phyloP scores from a whole-genome alignment of 1,284 basidiomycete genomes.

The Albatrellus sp. region DNA sequence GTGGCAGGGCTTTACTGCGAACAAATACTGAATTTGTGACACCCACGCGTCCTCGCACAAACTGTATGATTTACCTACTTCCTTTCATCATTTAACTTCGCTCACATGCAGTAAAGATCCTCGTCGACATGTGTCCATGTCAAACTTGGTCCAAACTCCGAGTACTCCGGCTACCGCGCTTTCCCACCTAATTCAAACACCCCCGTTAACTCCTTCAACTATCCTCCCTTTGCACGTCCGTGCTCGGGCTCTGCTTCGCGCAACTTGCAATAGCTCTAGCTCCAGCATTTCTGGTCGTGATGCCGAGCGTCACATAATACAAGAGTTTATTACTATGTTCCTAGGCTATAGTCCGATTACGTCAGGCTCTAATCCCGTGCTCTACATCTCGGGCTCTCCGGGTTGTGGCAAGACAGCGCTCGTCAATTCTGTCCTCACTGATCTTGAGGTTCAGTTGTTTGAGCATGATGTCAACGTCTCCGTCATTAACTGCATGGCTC shows the following conservation, averaged over 20 bases:
- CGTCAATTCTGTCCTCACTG: slow-evolving; percentile 47
- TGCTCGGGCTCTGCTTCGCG: slow-evolving; percentile 53
- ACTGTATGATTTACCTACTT: slow-evolving; percentile 13
- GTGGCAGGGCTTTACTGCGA: slow-evolving; percentile 26
- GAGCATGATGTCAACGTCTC: slow-evolving; percentile 34
- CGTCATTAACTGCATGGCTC: slow-evolving; percentile 67
- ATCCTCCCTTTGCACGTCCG: slow-evolving; percentile 46
- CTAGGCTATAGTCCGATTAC: slow-evolving; percentile 20
- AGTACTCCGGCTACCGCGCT: slow-evolving; percentile 29
- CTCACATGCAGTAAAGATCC: slow-evolving; percentile 16
- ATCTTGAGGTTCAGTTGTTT: slow-evolving; percentile 20
- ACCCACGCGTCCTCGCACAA: slow-evolving; percentile 22
- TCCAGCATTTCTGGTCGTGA: slow-evolving; percentile 53
- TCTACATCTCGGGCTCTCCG: slow-evolving; percentile 72
- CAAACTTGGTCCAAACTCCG: slow-evolving; percentile 20
- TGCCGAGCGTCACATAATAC: slow-evolving; percentile 41
- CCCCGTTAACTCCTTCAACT: slow-evolving; percentile 46
- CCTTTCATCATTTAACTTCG: slow-evolving; percentile 5
- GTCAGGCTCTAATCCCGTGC: slow-evolving; percentile 22
- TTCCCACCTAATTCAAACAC: slow-evolving; percentile 37
- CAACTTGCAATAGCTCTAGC: slow-evolving; percentile 40
- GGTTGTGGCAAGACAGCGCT: slow-evolving; percentile 77
- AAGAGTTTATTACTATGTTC: slow-evolving; percentile 44
- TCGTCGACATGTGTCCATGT: slow-evolving; percentile 36
- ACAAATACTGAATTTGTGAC: slow-evolving; percentile 32